These are phyloP conservation scores for Fraxinus cuspidata DNA, from an alignment of 257 asterid genomes.

Conservation along the genomic window DNA sequence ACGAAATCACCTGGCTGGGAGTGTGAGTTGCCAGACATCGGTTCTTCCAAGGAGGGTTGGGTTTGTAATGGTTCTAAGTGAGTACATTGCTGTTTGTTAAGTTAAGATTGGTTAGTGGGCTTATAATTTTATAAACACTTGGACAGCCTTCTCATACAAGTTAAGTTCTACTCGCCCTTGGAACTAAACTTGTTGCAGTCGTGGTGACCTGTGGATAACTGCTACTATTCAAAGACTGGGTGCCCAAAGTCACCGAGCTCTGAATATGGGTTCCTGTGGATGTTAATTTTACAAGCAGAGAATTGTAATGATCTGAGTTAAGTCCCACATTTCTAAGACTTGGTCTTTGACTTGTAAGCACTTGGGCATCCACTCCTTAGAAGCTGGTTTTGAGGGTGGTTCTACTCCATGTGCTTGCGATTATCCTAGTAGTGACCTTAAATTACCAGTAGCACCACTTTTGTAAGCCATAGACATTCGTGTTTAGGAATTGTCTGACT, in stretches of 20 bases:
- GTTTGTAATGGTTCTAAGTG: not conserved
- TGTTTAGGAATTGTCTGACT: not conserved
- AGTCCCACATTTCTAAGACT: not conserved
- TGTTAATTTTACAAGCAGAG: not conserved
- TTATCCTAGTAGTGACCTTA: not conserved
- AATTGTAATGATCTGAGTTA: not conserved
- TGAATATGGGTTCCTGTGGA: not conserved
- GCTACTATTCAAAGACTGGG: not conserved
- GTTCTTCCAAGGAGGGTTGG: not conserved
- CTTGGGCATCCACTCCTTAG: not conserved
- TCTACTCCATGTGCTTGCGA: not conserved
- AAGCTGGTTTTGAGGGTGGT: conserved; percentile 3
- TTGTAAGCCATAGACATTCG: not conserved
- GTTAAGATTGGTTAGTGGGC: not conserved
- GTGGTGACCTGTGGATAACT: not conserved
- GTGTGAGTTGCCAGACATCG: not conserved
- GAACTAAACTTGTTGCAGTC: not conserved
- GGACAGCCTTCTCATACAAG: not conserved
- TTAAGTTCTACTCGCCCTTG: not conserved
- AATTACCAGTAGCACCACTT: not conserved
- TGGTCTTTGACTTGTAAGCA: not conserved
- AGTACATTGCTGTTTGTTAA: not conserved
- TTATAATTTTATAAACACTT: not conserved
- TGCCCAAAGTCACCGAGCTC: not conserved
- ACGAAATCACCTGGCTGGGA: not conserved